Evolutionary conservation across 2,329 filamentous ascomycete genomes (phyloP).

Genomic region (Kalaharituber pfeilii): DNA sequence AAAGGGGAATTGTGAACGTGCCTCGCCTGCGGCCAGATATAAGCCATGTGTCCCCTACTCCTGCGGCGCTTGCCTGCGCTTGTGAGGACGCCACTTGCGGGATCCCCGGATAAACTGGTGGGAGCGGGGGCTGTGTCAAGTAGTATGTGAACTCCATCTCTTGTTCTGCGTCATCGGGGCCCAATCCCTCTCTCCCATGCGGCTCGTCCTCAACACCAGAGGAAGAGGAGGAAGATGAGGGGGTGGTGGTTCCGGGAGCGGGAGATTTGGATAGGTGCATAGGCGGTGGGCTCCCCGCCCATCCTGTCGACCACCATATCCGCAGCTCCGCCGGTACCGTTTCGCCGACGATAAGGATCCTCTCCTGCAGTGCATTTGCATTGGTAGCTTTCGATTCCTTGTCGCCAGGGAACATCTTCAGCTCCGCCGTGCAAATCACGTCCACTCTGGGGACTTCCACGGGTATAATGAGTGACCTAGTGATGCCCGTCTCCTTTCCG

Average conservation of each 20-base stretch:
- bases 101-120: neutral
- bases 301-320: constrained; percentile 39
- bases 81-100: neutral
- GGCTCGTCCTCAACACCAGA: too few relatives aligned
- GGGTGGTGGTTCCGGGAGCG: neutral
- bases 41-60: constrained; percentile 54
- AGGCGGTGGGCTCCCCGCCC: constrained; percentile 26
- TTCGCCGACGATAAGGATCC: constrained; percentile 31
- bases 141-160: constrained; percentile 55
- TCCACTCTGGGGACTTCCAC: constrained; percentile 55
- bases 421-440: neutral
- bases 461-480: constrained; percentile 59
- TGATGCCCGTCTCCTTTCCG: constrained; percentile 24
- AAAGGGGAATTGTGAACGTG: constrained; percentile 49
- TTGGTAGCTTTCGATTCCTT: neutral
- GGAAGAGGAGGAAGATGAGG: too few relatives aligned
- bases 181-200: too few relatives aligned
- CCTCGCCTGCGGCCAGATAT: constrained; percentile 65
- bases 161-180: neutral
- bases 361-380: neutral
- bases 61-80: neutral
- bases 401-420: neutral
- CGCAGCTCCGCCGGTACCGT: constrained; percentile 32
- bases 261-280: neutral
- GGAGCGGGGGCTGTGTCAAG: neutral